These are phyloP conservation scores for Tetrapisispora taiwanensis DNA, from an alignment of 805 yeast genomes.

Conservation along the genomic window DNA sequence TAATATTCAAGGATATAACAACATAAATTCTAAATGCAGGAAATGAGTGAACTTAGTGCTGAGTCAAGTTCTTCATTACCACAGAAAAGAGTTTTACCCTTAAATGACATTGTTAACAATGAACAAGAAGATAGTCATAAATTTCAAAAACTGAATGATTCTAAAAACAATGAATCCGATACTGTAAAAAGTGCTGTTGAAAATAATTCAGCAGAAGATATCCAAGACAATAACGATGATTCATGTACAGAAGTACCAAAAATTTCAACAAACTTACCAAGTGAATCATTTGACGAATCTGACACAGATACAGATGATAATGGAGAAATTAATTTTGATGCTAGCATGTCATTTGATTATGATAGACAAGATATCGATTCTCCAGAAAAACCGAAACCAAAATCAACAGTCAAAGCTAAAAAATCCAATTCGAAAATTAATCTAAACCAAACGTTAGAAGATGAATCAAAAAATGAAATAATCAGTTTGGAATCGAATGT, in stretches of 20 bases:
- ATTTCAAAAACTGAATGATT: slow-evolving; percentile 10
- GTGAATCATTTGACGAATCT: slow-evolving; percentile 10
- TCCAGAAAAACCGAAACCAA: slow-evolving; percentile 5
- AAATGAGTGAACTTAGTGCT: neutral
- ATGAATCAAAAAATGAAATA: neutral
- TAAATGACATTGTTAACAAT: slow-evolving; percentile 30
- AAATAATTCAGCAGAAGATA: neutral
- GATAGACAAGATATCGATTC: slow-evolving; percentile 23
- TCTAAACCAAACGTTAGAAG: neutral
- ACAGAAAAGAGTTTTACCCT: slow-evolving; percentile 24
- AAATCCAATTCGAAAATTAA: neutral
- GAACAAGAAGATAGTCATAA: slow-evolving; percentile 21
- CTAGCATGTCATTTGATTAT: slow-evolving; percentile 27
- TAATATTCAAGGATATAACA: no score
- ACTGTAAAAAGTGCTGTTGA: slow-evolving; percentile 3
- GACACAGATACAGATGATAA: slow-evolving; percentile 21
- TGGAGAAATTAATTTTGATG: slow-evolving; percentile 22
- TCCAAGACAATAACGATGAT: neutral
- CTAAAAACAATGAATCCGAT: no score
- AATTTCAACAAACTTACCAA: neutral
- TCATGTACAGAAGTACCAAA: neutral
- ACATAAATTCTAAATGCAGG: neutral
- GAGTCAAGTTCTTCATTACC: neutral
- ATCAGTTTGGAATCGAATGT: neutral
- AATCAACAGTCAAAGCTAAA: neutral